Evolutionary conservation across 2,329 filamentous ascomycete genomes (phyloP), one percentile per base, ranked within the genome.

Genomic region (Fusarium sublunatum): DNA sequence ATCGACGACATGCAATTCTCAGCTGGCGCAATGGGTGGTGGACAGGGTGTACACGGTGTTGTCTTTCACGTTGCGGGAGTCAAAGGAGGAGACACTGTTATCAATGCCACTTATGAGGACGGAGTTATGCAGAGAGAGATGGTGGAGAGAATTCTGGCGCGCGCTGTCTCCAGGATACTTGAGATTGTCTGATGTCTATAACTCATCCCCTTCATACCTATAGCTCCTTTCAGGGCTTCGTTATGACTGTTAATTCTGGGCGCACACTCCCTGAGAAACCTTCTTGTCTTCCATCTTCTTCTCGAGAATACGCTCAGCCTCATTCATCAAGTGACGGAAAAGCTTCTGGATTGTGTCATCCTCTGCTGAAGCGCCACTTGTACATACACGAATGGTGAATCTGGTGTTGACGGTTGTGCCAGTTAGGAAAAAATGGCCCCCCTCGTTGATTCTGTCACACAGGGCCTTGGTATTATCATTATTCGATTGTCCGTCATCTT

Each of bases 381-480:
- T 92, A 22, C 94, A 89, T 34, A 97, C 86, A 0, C 94, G 83
- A 59, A 98, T 96, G 2, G 90, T 89, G 74, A 92, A 92, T 19
- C 87, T 81, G 1, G 87, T 90, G 7, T 86, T 86, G 11, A 96
- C 82, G 5, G 92, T 85, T 2, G 89, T 90, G 38, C 88, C 89
- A 0, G 93, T 97, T 24, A 97, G 79, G 76, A 92, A 97, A 53
- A 96, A 90, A 75, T 92, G 87, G 1, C 92, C 92, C 7, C 84
- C 80, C 4, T 81, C 80, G 69, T 96, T 94, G 26, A 97, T 84
- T 24, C 80, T 75, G 70, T 95, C 90, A 69, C 91, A 94, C 11
- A 96, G 85, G 52, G 83, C 82, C 75, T 90, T 90, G 1, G 93
- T 96, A 10, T 91, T 72, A 19, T 77, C 79, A 67, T 95, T 92